A percentile compares a stretch with the other conserved stretches of the same genome.
phyloP scores from a whole-genome alignment of 495 filamentous ascomycete species.

The Lepidopterella palustris region DNA sequence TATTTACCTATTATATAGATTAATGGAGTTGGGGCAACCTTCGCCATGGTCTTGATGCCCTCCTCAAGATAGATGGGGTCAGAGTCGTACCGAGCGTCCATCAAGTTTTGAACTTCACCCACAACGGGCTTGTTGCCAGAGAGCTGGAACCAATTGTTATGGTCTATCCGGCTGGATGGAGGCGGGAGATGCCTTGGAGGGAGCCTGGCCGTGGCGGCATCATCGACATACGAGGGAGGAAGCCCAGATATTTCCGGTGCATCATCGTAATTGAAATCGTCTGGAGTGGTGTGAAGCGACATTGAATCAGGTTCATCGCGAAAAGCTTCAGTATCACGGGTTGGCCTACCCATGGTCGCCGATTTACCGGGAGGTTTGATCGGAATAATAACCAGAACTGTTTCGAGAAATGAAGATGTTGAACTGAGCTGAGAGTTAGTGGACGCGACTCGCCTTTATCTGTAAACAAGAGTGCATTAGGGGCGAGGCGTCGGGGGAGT shows the following conservation, averaged over 20 bases:
- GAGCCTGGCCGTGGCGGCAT: constrained; percentile 9
- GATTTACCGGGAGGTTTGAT: neutral
- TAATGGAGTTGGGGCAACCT: constrained; percentile 29
- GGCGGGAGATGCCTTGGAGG: constrained; percentile 17
- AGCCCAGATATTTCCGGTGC: constrained; percentile 24
- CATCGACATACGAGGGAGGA: constrained; percentile 32
- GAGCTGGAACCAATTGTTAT: neutral
- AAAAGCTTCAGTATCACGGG: constrained; percentile 8
- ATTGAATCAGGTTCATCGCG: constrained; percentile 30
- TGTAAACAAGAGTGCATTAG: neutral
- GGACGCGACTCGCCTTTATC: constrained; percentile 2
- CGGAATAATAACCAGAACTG: neutral
- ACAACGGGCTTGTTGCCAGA: constrained; percentile 12
- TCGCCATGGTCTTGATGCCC: constrained; percentile 34
- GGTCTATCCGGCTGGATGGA: neutral
- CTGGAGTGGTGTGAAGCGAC: constrained; percentile 30
- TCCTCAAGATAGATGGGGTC: constrained; percentile 40
- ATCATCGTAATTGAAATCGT: constrained; percentile 33
- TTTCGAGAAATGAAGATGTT: neutral
- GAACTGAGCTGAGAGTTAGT: neutral
- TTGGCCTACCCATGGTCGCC: constrained; percentile 14
- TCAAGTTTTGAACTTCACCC: constrained; percentile 8
- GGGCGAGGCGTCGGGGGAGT: constrained; percentile 1
- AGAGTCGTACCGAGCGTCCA: constrained; percentile 36
- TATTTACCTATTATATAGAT: constrained; percentile 44